Percentiles rank a stretch among this genome's conserved stretches.
Conservation (phyloP, 2,329 filamentous ascomycete species). For the Arachnopeziza araneosa region DNA sequence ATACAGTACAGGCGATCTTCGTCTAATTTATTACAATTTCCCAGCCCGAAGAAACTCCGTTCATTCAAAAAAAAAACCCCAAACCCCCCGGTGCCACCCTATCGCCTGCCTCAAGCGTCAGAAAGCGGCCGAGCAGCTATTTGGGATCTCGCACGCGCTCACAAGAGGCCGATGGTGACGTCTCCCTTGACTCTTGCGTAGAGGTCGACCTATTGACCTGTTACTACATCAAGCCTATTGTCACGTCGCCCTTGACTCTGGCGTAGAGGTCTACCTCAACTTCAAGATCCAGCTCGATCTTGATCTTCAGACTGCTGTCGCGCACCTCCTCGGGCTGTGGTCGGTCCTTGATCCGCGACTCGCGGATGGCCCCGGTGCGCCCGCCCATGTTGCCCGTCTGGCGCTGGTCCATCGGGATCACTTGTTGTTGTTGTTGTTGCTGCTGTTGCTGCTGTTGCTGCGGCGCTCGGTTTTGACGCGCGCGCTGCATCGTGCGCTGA, state of each 20-base stretch:
- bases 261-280: slow-evolving; percentile 37
- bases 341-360: slow-evolving; percentile 36
- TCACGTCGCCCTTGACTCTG: slow-evolving; percentile 33
- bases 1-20: background rate
- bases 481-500: slow-evolving; percentile 32
- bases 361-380: slow-evolving; percentile 26
- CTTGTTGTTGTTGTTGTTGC: slow-evolving; percentile 6
- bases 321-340: slow-evolving; percentile 31
- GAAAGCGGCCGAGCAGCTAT: background rate
- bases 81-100: background rate
- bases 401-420: slow-evolving; percentile 17
- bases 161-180: slow-evolving; percentile 36
- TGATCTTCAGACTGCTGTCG: slow-evolving; percentile 37
- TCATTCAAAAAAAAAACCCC: background rate
- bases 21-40: background rate
- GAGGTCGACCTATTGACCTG: slow-evolving; percentile 26
- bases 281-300: slow-evolving; percentile 37
- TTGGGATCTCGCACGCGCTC: slow-evolving; percentile 15
- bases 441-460: slow-evolving; percentile 28
- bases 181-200: slow-evolving; percentile 31
- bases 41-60: background rate
- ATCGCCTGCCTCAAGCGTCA: slow-evolving; percentile 6
- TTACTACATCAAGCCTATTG: slow-evolving; percentile 31
- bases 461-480: slow-evolving; percentile 30
- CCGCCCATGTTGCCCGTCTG: slow-evolving; percentile 26